Base-by-base conservation (phyloP, 345 rosid genomes). In the Boechera divaricarpa region DNA sequence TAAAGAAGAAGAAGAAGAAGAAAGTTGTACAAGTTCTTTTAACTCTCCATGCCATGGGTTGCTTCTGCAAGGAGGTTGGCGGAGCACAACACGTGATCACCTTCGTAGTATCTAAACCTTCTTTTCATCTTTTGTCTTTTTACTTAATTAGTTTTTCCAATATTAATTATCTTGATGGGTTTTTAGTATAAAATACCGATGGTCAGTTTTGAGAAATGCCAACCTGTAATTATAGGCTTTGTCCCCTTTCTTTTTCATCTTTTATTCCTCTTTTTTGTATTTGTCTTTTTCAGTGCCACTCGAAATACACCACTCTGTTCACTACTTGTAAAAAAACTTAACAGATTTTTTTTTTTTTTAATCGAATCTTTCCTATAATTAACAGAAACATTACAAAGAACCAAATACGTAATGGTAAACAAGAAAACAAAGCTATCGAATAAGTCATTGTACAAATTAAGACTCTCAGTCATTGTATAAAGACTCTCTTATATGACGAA, bases 91-190 rank as follows among this genome's bases (percentile, higher is more conserved):
- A 41, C 45, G 65, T 58, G 65, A 57, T 57, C 54, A 44, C 42
- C 41, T 70, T 44, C 52, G 8, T 44, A 6, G 33, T 33, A 13
- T 70, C 15, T 7, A 58, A 70, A 31, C 31, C 8, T 49, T 49
- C 59, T 67, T 69, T 69, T 70, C 8, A 16, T 49, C 59, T 67
- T 69, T 69, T 70, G 38, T 35, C 7, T 24, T 28, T 44, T 29
- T 8, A 28, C 21, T 42, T 62, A 3, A 11, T 38, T 68, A 11
- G 10, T 0, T 52, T 67, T 32, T 2, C 9, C 26, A 67, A 52
- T 67, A 52, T 67, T 51, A 7, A 39, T 62, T 62, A 24, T 26
- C 7, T 39, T 62, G 48, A 35, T 59, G 35, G 60, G 28, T 21
- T 51, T 35, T 38, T 28, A 35, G 4, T 35, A 9, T 55, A 69